A percentile compares a stretch with the other conserved stretches of the same genome.
These are phyloP conservation scores for Botrytis fragariae DNA, from an alignment of 2,329 filamentous ascomycete genomes.

Conservation along the genomic window DNA sequence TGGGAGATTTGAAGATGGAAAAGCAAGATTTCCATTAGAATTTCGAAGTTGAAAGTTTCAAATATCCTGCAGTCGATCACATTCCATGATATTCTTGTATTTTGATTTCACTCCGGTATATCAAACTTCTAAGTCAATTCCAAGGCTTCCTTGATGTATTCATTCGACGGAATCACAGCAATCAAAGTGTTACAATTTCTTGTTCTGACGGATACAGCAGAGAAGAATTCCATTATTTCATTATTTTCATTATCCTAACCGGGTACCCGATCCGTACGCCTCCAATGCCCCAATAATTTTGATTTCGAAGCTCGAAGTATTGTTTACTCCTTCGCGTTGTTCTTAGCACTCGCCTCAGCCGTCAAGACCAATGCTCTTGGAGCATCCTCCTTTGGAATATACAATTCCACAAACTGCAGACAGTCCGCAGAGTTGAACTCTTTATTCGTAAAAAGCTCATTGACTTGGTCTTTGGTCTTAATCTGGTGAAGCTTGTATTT, in stretches of 20 bases:
- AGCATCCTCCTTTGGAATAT: conserved; percentile 77
- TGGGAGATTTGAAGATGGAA: background rate
- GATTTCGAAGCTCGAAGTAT: background rate
- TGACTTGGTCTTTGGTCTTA: conserved; percentile 67
- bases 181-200: background rate
- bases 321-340: conserved; percentile 51
- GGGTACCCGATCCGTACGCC: background rate
- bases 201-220: background rate
- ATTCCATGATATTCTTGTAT: background rate
- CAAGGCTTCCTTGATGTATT: background rate
- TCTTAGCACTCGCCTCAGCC: conserved; percentile 66
- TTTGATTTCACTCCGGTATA: background rate
- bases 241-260: background rate
- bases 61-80: too few species aligned
- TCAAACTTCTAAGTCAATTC: background rate
- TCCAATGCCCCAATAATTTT: background rate
- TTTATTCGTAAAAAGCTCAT: conserved; percentile 60
- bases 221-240: conserved; percentile 5
- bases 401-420: conserved; percentile 74
- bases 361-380: conserved; percentile 68
- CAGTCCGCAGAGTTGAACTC: conserved; percentile 58
- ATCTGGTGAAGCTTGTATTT: conserved; percentile 62
- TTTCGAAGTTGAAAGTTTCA: too few species aligned
- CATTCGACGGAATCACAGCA: background rate
- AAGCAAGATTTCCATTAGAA: background rate